Evolutionary conservation across 495 filamentous ascomycete genomes (phyloP), one percentile per base, ranked within the genome.

Genomic region (Thermochaetoides thermophila): DNA sequence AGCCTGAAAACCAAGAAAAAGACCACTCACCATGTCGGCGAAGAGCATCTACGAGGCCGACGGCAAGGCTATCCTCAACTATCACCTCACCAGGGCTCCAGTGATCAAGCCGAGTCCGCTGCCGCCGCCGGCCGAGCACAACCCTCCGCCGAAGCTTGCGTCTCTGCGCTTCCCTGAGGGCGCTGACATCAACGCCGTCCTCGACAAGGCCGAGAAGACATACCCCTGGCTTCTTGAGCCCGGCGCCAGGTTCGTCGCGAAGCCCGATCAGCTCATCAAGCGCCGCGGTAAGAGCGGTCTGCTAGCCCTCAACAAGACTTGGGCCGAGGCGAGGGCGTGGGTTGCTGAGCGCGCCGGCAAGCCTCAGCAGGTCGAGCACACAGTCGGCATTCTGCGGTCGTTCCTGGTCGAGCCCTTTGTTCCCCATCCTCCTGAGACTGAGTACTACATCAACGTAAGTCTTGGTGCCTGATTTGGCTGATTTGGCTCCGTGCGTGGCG

Each of bases 51-150:
- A 77, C 73, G 89, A 99, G 66, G 89, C 91, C 70, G 89, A 99
- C 66, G 89, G 89, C 74, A 99, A 99, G 80, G 89, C 89, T 68
- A 96, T 99, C 70, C 69, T 99, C 71, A 95, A 93, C 79, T 99
- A 94, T 71, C 89, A 99, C 74, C 86, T 99, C 69, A 99, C 89
- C 46, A 80, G 89, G 52, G 85, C 89, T 38, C 78, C 87, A 37
- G 79, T 93, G 55, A 95, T 99, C 74, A 93, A 94, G 76, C 84
- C 89, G 32, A 84, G 84, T 50, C 82, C 91, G 60, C 83, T 99
- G 16, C 85, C 89, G 44, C 53, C 72, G 43, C 68, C 82, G 42
- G 54, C 75, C 38, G 89, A 75, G 56, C 89, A 99, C 75, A 96
- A 96, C 66, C 66, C 89, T 42, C 73, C 91, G 34, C 63, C 89